Percentiles rank a stretch among this genome's conserved stretches.
Conservation (phyloP, 495 filamentous ascomycete species). For the Aspergillus ellipticus region DNA sequence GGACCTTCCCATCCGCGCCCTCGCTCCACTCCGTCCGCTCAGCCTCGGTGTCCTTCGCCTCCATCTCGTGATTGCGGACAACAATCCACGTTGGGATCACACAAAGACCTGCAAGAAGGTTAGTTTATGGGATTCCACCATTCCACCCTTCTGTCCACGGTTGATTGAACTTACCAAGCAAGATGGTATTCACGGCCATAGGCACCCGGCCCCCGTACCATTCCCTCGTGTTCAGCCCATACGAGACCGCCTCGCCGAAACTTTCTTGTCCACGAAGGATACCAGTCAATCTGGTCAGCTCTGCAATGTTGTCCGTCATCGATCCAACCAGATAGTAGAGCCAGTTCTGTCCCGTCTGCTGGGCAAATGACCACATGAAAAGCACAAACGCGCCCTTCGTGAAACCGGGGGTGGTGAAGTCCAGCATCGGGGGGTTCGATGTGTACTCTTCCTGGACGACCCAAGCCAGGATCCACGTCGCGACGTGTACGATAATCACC, state of each 20-base stretch:
- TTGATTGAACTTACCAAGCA: constrained; percentile 32
- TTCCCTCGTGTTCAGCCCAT: constrained; percentile 47
- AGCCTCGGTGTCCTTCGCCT: no score
- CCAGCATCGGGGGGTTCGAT: constrained; percentile 34
- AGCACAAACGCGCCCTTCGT: constrained; percentile 44
- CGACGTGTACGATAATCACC: constrained; percentile 37
- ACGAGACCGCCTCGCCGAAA: constrained; percentile 58
- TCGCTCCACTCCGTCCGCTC: no score
- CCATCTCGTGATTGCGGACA: no score
- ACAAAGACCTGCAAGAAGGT: no score
- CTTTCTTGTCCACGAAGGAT: constrained; percentile 59
- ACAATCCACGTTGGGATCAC: no score
- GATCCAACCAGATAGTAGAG: constrained; percentile 59
- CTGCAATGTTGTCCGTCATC: constrained; percentile 51
- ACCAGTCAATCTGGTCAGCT: constrained; percentile 54
- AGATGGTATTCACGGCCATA: constrained; percentile 46
- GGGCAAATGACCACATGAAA: constrained; percentile 45
- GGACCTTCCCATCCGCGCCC: no score
- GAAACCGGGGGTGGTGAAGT: constrained; percentile 44
- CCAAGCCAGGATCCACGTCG: constrained; percentile 47
- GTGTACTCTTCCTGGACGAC: constrained; percentile 49
- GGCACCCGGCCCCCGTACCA: constrained; percentile 48
- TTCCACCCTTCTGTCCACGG: not conserved
- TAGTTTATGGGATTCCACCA: not conserved
- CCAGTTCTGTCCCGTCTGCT: constrained; percentile 47